Base-by-base conservation (phyloP, 1,284 basidiomycete species). In the Ustilago cynodontis region DNA sequence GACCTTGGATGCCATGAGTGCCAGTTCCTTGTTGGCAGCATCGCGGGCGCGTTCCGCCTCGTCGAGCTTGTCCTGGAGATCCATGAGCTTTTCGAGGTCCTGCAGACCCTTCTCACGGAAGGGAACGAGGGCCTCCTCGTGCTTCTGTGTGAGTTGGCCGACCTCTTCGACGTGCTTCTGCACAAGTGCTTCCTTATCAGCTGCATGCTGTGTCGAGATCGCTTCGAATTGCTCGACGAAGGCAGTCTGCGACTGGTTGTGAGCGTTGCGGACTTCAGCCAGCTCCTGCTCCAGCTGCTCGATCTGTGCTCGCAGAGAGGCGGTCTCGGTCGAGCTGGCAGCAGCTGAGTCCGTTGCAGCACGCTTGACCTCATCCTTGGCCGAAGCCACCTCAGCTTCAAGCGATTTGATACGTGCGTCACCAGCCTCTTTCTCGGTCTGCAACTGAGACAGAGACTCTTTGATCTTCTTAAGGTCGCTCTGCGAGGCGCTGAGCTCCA, bases 151-250 rank as follows among this genome's bases (percentile, higher is more conserved):
- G 26, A 76, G 64, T 39, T 66, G 56, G 5, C 43, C 59, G 18
- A 76, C 28, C 39, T 80, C 73, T n/a, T 61, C 63, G 22, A 76
- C 69, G 53, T 78, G 76, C 50, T 76, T 78, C 61, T 79, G 60
- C 18, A 65, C 43, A 28, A 77, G 63, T 10, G 50, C 59, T 16
- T 65, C 59, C 53, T 75, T 77, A 53, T 76, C 72, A 20, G 59
- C 59, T 20, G 62, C 60, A 24, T 78, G 66, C 33, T 65, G 56
- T 8, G 41, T 24, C 26, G 65, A 66, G 62, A 69, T 74, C 9
- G 64, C 60, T 9, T 78, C 75, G 16, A 80, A 60, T 24, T 78
- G 75, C 52, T 80, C 78, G 33, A 65, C 71, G 37, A 80, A 80
- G 0, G 72, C 75, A 13, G 56, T 68, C 56, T 74, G 71, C 54